Conservation (phyloP, 2,329 filamentous ascomycete species). For the Aspergillus sp. region DNA sequence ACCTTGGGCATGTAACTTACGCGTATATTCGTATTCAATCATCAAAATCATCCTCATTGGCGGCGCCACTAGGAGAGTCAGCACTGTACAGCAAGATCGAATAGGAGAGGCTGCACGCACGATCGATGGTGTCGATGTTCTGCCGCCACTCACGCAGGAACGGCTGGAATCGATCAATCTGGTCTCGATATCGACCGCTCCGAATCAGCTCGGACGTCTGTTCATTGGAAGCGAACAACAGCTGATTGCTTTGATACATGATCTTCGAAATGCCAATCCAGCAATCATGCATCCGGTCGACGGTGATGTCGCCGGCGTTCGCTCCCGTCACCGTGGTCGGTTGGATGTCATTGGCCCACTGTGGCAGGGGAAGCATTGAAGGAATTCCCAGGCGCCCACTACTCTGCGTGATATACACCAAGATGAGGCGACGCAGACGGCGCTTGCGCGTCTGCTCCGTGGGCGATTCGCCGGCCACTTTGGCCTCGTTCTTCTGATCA, state of each 20-base stretch:
- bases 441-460: constrained; percentile 73
- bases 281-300: constrained; percentile 69
- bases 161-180: constrained; percentile 78
- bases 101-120: constrained; percentile 24
- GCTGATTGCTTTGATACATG: constrained; percentile 87
- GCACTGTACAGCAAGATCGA: neutral
- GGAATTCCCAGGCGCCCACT: constrained; percentile 89
- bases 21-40: constrained; percentile 94
- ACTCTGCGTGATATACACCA: constrained; percentile 92
- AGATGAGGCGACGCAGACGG: constrained; percentile 79
- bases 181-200: constrained; percentile 76
- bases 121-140: constrained; percentile 75
- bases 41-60: constrained; percentile 73
- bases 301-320: constrained; percentile 34
- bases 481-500: constrained; percentile 78
- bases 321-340: constrained; percentile 28
- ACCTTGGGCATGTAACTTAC: constrained; percentile 45
- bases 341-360: constrained; percentile 42
- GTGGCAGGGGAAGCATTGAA: constrained; percentile 74
- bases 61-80: constrained; percentile 46
- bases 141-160: constrained; percentile 75
- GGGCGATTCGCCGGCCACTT: constrained; percentile 49
- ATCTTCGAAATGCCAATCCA: constrained; percentile 92
- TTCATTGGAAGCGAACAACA: constrained; percentile 81
- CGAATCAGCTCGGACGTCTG: constrained; percentile 88